phyloP scores from a whole-genome alignment of 495 filamentous ascomycete genomes.

The Talaromyces stipitatus region DNA sequence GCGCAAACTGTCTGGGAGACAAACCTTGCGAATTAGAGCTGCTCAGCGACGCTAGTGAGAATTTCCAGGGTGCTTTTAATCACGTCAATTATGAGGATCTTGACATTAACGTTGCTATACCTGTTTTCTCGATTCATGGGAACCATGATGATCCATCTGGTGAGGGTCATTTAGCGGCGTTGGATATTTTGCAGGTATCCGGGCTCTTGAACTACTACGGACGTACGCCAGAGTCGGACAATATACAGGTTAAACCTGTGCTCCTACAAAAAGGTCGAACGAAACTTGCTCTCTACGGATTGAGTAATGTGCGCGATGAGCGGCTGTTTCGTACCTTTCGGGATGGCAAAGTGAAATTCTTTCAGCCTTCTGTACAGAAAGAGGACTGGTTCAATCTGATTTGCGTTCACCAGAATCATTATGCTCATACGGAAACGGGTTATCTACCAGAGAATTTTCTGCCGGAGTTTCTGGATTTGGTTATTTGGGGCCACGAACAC shows the following conservation, averaged over 20 bases:
- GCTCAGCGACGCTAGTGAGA: conserved; percentile 83
- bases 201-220: conserved; percentile 96
- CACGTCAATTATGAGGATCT: conserved; percentile 97
- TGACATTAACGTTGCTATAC: conserved; percentile 95
- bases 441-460: conserved; percentile 94
- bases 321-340: conserved; percentile 87
- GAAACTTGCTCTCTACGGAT: conserved; percentile 89
- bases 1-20: conserved; percentile 88
- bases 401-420: conserved; percentile 93
- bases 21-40: conserved; percentile 95
- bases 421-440: conserved; percentile 79
- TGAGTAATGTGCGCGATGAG: conserved; percentile 93
- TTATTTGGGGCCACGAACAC: conserved; percentile 97
- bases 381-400: conserved; percentile 96
- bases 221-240: conserved; percentile 81
- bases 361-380: conserved; percentile 72
- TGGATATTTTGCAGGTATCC: conserved; percentile 86
- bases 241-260: conserved; percentile 84
- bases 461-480: conserved; percentile 82
- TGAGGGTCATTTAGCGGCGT: conserved; percentile 78
- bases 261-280: conserved; percentile 89
- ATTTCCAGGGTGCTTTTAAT: conserved; percentile 75
- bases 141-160: conserved; percentile 98
- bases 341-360: conserved; percentile 91
- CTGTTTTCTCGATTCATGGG: conserved; percentile 96